Percentiles rank a stretch among this genome's conserved stretches.
phyloP scores from a whole-genome alignment of 495 filamentous ascomycete species.

The Lepidopterella palustris region DNA sequence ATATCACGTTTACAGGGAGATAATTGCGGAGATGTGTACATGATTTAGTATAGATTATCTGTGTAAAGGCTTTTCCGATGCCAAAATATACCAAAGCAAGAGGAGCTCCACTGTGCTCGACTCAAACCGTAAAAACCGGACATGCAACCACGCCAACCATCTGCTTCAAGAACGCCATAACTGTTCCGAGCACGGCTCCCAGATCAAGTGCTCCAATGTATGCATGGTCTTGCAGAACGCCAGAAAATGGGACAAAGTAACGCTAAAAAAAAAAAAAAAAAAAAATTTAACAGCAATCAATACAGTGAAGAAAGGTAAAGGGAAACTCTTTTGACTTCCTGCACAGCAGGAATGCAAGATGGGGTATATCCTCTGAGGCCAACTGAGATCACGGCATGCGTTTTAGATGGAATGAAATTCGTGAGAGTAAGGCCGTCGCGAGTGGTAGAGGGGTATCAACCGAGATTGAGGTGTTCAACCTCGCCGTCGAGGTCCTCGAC shows the following conservation, averaged over 20 bases:
- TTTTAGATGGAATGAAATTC: slow-evolving; percentile 5
- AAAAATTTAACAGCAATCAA: background rate
- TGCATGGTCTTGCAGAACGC: background rate
- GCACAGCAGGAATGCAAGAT: background rate
- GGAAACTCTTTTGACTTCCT: background rate
- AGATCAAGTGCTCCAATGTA: no score
- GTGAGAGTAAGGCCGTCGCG: background rate
- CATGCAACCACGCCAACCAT: background rate
- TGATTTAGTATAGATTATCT: no score
- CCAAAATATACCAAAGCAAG: background rate
- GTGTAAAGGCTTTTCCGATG: no score
- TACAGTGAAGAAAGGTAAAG: background rate
- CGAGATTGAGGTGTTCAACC: background rate
- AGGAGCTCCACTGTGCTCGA: background rate
- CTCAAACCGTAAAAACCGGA: background rate
- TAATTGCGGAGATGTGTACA: background rate
- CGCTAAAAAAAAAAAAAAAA: background rate
- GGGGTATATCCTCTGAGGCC: slow-evolving; percentile 15
- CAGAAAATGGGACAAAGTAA: background rate
- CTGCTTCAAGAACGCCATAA: no score
- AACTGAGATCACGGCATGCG: background rate
- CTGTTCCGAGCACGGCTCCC: no score
- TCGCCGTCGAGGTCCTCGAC: slow-evolving; percentile 7
- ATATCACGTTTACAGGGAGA: no score
- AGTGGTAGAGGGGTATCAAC: background rate